These are phyloP conservation scores for Aspergillus sergii DNA, from an alignment of 2,329 filamentous ascomycete species.

Conservation along the genomic window DNA sequence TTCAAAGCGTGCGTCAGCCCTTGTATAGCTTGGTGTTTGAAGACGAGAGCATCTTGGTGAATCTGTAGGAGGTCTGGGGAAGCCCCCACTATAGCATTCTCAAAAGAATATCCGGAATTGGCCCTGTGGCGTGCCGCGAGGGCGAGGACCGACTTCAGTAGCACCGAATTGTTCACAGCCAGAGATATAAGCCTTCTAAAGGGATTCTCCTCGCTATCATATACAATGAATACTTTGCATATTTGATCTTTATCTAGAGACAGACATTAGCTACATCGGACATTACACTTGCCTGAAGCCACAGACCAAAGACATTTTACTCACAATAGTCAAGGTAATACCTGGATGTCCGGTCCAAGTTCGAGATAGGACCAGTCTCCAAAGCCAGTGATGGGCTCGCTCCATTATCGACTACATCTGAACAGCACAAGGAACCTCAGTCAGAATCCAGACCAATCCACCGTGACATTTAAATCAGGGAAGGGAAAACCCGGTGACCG, in stretches of 20 bases:
- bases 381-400: not conserved
- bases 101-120: constrained; percentile 30
- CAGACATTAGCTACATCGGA: not conserved
- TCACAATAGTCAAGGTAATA: constrained; percentile 41
- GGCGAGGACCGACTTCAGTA: constrained; percentile 36
- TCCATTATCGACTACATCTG: not conserved
- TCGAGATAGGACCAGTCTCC: not conserved
- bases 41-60: constrained; percentile 33
- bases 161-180: constrained; percentile 28
- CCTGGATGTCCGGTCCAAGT: constrained; percentile 25
- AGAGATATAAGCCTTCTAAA: constrained; percentile 36
- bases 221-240: constrained; percentile 38
- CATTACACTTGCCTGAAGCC: too few species aligned
- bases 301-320: not conserved
- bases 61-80: constrained; percentile 18
- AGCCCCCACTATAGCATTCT: constrained; percentile 12
- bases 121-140: constrained; percentile 38
- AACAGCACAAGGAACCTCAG: not conserved
- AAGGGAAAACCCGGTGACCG: not conserved
- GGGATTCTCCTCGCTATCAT: constrained; percentile 39
- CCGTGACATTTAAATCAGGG: not conserved
- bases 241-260: constrained; percentile 35
- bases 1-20: constrained; percentile 27
- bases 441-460: not conserved
- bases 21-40: constrained; percentile 38